Conservation (phyloP, 192 early-diverging fungal species). For the Backusella macrospora region DNA sequence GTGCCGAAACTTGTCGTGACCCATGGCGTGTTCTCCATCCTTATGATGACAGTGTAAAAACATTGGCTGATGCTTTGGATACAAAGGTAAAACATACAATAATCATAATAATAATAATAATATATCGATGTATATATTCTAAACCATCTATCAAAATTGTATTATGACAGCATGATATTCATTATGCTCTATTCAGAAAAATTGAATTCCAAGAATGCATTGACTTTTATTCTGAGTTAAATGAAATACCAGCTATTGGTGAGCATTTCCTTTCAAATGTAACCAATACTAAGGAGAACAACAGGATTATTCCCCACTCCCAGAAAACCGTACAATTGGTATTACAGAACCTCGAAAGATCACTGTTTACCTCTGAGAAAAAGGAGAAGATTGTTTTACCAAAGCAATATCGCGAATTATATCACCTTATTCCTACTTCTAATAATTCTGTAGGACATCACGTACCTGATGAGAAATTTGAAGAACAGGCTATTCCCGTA, state of each 20-base stretch:
- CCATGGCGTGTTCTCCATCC: constrained; percentile 60
- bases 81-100: constrained; percentile 7
- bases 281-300: background rate
- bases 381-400: background rate
- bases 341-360: background rate
- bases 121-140: background rate
- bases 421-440: constrained; percentile 25
- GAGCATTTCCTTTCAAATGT: constrained; percentile 21
- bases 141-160: background rate
- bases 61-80: constrained; percentile 21
- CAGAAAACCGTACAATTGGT: background rate
- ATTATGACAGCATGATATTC: constrained; percentile 43
- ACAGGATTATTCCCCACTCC: background rate
- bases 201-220: constrained; percentile 38
- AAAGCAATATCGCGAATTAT: constrained; percentile 13
- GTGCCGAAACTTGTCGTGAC: constrained; percentile 54
- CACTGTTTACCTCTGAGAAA: background rate
- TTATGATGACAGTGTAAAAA: constrained; percentile 22
- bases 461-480: constrained; percentile 25
- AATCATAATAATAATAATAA: background rate
- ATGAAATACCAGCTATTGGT: constrained; percentile 34
- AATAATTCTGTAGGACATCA: constrained; percentile 5
- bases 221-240: constrained; percentile 14
- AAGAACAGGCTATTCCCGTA: constrained; percentile 24
- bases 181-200: constrained; percentile 50